Evolutionary conservation across 495 filamentous ascomycete genomes (phyloP), one percentile per base, ranked within the genome.

Genomic region (Penicillium riverlandense): DNA sequence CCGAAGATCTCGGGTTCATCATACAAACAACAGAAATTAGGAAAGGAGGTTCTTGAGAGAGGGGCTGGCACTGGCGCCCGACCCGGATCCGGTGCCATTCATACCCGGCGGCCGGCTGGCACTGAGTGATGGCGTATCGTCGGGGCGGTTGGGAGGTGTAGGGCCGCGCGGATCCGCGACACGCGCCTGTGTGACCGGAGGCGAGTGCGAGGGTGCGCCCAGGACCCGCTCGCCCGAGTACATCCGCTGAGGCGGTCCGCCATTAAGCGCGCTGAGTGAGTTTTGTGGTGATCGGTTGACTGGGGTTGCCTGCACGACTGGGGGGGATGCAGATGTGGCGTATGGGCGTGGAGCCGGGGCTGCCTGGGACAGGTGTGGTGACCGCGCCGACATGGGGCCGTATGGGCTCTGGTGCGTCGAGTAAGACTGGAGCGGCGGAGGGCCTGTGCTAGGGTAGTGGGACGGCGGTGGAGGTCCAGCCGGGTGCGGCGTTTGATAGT

Each of bases 41-140:
- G 80, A 85, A 30, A 90, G 72, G 41, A 90, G 61, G 54, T 90
- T 88, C 50, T 82, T 78, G 45, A 90, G 57, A 22, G 84, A 88
- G 11, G 85, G 84, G 49, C 81, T 88, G 30, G 84, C 83, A 45
- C 86, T 90, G 6, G 86, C 85, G 4, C 67, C 62, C 36, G 67
- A 63, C 12, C 61, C 57, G 4, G 61, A 47, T 33, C 47, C 58
- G 13, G 65, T 59, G 11, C 64, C 70, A 15, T 65, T 70, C 37
- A 58, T 53, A n/a, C 55, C 59, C 1, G 61, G 35, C 30, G 59
- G 59, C 37, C 70, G 58, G 40, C 52, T 52, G 16, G 55, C 55
- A 44, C 50, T 65, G 11, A 57, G 42, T 22, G 55, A 45, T 9
- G 61, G 52, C 16, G 58, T 61, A 8, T 69, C 65, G 11, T 69